Percentiles rank a stretch among this genome's conserved stretches.
phyloP scores from a whole-genome alignment of 768 basidiomycete genomes.

The Cantharellus cinnabarinus region DNA sequence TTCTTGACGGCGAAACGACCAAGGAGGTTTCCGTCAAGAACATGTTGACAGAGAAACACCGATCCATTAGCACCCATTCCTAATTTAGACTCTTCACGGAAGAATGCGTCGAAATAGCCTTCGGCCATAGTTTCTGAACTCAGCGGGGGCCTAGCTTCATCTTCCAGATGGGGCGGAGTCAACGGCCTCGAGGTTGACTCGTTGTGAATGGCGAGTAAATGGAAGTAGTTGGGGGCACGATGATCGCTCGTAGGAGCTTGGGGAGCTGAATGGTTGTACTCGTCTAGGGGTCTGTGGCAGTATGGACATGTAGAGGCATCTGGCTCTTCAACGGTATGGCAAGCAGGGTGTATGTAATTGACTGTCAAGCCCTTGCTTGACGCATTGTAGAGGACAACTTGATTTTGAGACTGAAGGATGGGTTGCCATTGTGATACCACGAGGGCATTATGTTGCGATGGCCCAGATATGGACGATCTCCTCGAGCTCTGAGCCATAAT shows the following conservation, averaged over 20 bases:
- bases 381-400: conserved; percentile 75
- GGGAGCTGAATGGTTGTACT: conserved; percentile 7
- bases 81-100: conserved; percentile 68
- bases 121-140: conserved; percentile 60
- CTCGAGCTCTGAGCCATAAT: neutral
- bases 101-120: conserved; percentile 85
- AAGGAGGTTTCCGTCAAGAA: conserved; percentile 69
- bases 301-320: conserved; percentile 36
- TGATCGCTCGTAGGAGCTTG: conserved; percentile 11
- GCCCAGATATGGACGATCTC: neutral
- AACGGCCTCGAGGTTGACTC: conserved; percentile 36
- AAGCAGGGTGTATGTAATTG: neutral
- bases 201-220: conserved; percentile 51
- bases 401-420: conserved; percentile 64
- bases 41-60: conserved; percentile 80
- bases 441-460: neutral
- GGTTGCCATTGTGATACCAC: conserved; percentile 34
- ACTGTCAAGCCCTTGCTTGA: conserved; percentile 67
- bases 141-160: neutral
- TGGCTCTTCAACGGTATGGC: neutral
- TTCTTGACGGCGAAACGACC: conserved; percentile 95
- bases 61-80: conserved; percentile 93
- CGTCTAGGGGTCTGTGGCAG: conserved; percentile 42
- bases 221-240: conserved; percentile 64
- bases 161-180: conserved; percentile 18